Evolutionary conservation across 2,329 filamentous ascomycete genomes (phyloP), one percentile per base, ranked within the genome.

Genomic region (Juglanconis sp.): DNA sequence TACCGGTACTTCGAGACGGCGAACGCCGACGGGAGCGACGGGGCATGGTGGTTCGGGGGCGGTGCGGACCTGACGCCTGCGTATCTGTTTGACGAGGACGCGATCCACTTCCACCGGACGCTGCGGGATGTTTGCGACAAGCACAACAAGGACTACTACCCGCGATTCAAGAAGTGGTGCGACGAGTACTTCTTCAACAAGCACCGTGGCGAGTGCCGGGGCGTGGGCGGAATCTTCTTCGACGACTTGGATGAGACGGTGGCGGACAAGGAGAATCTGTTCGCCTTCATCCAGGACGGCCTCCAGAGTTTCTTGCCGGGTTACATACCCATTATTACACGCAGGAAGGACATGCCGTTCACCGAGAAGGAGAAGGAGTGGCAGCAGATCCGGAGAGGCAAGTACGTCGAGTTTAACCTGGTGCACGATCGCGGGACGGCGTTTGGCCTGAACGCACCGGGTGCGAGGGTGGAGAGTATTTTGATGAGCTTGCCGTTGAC

Each of bases 1-100:
- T 98, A 98, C 81, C 87, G 95, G 60, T 99, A 99, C 77, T 99
- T 99, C 71, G 95, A 99, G 79, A 99, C 95, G 1, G 90, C 91
- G 63, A 90, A 94, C 68, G 85, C 89, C 8, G 89, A 94, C 68
- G 92, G 90, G 48, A 89, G 82, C 66, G 88, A 82, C 56, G 92
- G 94, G 65, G 89, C 92, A 7, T 99, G 95, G 94, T 99, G 95
- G 95, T 99, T 96, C 70, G 95, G 95, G 65, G 95, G 95, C 54
- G 95, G 95, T 59, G 93, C 91, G 56, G 95, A 99, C 75, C 77
- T 99, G 67, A 99, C 95, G 11, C 95, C 95, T 0, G 87, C 84
- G 44, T 99, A 98, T 73, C 85, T 99, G 36, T 98, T 96, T 76
- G 94, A 97, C 68, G 95, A 99, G 74, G 95, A 99, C 73, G 94